Base-by-base conservation (phyloP, 176 grass and related monocot genomes). In the Triticum turgidum region DNA sequence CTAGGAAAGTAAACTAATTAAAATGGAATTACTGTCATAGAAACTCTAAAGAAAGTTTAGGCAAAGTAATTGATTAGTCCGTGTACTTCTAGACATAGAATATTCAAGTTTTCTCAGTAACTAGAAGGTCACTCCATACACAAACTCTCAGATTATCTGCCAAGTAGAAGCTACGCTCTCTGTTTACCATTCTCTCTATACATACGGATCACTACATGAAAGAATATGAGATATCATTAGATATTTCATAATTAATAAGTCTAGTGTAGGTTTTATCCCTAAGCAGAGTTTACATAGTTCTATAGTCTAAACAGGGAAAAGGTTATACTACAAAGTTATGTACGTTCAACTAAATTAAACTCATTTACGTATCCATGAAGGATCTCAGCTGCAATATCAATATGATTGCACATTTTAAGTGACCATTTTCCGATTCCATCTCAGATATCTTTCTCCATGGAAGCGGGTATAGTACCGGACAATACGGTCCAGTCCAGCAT, bases 401-500 rank as follows among this genome's bases (percentile, higher is more conserved):
- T 89, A 82, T 85, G 78, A 82, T 79, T 84, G 35, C 77, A 87
- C 87, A 82, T 44, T 88, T 84, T 89, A 65, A 89, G 69, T 95
- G 84, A 93, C 78, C 78, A 88, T 93, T 88, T 88, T 74, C 9
- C 6, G 30, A 84, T 87, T 82, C 78, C 69, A 90, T 97, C 84
- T 75, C 95, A 96, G 96, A 88, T 96, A 86, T 98, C 91, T 76
- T 92, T 98, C 38, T 86, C 93, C 76, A 88, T 87, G 86, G 96
- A 98, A 44, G 90, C 81, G 65, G 91, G 88, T 42, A 78, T 92
- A 47, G 96, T 91, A 59, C 91, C 96, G 33, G 84, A 91, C 62
- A 80, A 82, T 52, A 88, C 86, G 68, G 79, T 78, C 35, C 88
- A 84, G 52, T 79, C 80, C 65, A 61, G 84, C 38, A 82, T 84